A percentile compares a stretch with the other conserved stretches of the same genome.
These are phyloP conservation scores for Cardiospermum halicacabum DNA, from an alignment of 345 rosid genomes.

Conservation along the genomic window DNA sequence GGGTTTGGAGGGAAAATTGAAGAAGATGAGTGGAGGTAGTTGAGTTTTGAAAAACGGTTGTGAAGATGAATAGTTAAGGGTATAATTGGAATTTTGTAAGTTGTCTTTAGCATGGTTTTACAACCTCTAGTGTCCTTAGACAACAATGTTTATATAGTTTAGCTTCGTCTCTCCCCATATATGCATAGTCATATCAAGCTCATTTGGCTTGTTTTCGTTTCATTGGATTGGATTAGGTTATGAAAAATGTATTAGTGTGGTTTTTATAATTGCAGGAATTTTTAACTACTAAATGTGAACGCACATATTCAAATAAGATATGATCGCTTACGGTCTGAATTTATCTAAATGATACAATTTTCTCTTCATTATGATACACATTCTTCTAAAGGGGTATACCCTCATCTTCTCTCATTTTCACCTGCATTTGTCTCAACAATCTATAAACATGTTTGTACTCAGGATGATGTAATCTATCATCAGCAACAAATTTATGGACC, in stretches of 20 bases:
- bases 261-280: too few relatives aligned
- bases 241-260: too few relatives aligned
- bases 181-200: too few relatives aligned
- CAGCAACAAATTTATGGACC: conserved; percentile 43
- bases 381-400: conserved; percentile 1
- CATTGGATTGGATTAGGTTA: too few relatives aligned
- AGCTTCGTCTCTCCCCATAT: too few relatives aligned
- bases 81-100: not conserved
- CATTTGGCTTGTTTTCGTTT: too few relatives aligned
- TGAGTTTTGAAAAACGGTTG: not conserved
- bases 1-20: not conserved
- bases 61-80: not conserved
- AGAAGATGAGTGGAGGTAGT: not conserved
- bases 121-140: not conserved
- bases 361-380: conserved; percentile 3
- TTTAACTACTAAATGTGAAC: too few relatives aligned
- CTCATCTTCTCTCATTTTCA: conserved; percentile 27
- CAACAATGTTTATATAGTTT: not conserved
- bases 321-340: not conserved
- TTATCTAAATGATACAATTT: not conserved
- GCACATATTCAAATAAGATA: not conserved
- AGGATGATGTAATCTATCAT: conserved; percentile 37
- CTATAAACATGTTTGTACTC: conserved; percentile 30
- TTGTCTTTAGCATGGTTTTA: not conserved
- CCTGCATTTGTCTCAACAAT: conserved; percentile 31